phyloP scores from a whole-genome alignment of 2,329 filamentous ascomycete genomes.

The Zelopaecilomyces penicillatus region DNA sequence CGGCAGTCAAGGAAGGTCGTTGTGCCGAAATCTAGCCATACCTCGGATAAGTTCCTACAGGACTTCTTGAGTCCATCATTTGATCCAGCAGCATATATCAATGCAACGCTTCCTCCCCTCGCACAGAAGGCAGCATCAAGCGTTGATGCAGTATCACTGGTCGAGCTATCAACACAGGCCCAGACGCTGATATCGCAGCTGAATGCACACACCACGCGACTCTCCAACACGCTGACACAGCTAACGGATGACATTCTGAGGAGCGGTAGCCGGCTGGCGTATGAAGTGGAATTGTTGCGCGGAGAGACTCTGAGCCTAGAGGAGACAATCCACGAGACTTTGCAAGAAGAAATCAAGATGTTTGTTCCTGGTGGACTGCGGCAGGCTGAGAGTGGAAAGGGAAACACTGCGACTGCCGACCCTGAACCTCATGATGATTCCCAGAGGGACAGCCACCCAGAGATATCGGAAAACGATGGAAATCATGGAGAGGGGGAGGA shows the following conservation, averaged over 20 bases:
- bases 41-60: conserved; percentile 62
- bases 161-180: conserved; percentile 72
- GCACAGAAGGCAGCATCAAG: conserved; percentile 30
- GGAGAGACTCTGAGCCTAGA: conserved; percentile 77
- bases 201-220: conserved; percentile 75
- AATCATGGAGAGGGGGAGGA: conserved; percentile 29
- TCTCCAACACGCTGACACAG: conserved; percentile 75
- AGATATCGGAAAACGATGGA: conserved; percentile 5
- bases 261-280: conserved; percentile 78
- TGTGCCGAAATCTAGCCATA: conserved; percentile 50
- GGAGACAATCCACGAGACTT: conserved; percentile 64
- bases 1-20: conserved; percentile 29
- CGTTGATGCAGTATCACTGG: conserved; percentile 46
- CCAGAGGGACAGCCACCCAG: conserved; percentile 14
- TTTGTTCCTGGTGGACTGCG: conserved; percentile 54
- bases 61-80: conserved; percentile 71
- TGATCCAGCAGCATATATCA: conserved; percentile 79
- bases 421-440: conserved; percentile 13
- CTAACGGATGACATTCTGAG: conserved; percentile 92
- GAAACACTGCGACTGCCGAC: conserved; percentile 9
- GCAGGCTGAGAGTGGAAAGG: conserved; percentile 18
- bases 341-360: conserved; percentile 62
- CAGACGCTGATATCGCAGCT: conserved; percentile 81
- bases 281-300: conserved; percentile 88
- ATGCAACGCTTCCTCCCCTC: conserved; percentile 65